Base-by-base conservation (phyloP, 352 stramenopile species). In the Globisporangium emineosum region DNA sequence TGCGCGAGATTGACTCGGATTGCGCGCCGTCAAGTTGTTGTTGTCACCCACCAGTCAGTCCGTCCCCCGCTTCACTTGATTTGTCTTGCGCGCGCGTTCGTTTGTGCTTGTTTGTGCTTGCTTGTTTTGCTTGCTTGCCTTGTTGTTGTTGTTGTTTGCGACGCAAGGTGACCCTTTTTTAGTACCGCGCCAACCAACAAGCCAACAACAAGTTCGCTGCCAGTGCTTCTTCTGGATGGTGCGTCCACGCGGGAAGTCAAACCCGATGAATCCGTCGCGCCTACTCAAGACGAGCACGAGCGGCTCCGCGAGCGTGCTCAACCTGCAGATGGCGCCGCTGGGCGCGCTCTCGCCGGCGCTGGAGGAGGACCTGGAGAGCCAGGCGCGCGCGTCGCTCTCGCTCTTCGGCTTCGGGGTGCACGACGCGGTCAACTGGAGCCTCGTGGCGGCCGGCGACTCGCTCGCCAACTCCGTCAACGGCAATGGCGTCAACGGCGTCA, bases 371-470 rank as follows among this genome's bases (percentile, higher is more conserved):
- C 70, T 89, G 5, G 78, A 89, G 66, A 73, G 68, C 33, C 77
- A 90, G 62, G 82, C 84, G 50, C 81, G 84, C 33, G 70, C 82
- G 12, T 79, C 77, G 27, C 74, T 93, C 59, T 77, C 67, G 23
- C 84, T 91, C 63, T 93, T 93, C 57, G 76, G 84, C 68, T 93
- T 93, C 58, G 84, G 82, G 37, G 69, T 71, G 9, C 49, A 66
- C 51, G 71, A 84, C 62, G 81, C 79, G 23, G 72, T 89, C 30
- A 88, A 79, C 32, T 90, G 81, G 81, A 87, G 72, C 73, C 66
- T 69, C 27, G 80, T 87, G 30, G 72, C 67, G 21, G 65, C 73
- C 8, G 45, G 45, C n/a, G 60, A 66, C 10, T 45, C 52, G 29
- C 25, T 21, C 40, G 21, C 15, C 37, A 25, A 13, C 33, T 43